A percentile compares a stretch with the other conserved stretches of the same genome.
Evolutionary conservation across 2,329 filamentous ascomycete species (phyloP).

Genomic region (Sporothrix humicola): DNA sequence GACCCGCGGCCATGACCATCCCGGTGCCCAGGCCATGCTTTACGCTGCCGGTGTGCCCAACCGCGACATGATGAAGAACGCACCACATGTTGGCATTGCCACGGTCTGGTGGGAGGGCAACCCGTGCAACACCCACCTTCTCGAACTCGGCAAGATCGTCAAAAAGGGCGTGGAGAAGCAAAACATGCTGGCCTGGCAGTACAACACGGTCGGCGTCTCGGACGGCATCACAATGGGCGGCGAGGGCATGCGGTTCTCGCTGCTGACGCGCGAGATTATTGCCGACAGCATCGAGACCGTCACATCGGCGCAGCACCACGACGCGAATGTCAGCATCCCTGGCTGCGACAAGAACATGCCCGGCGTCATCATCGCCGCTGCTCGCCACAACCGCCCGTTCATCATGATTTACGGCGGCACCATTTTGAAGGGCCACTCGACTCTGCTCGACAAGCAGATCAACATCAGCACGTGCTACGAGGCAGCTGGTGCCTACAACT

Average conservation of each 20-base stretch:
- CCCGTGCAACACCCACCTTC: conserved; percentile 75
- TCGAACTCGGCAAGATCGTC: conserved; percentile 85
- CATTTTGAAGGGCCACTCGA: conserved; percentile 84
- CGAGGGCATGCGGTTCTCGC: conserved; percentile 92
- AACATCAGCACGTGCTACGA: conserved; percentile 92
- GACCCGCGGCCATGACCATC: conserved; percentile 86
- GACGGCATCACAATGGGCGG: conserved; percentile 96
- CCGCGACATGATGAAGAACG: conserved; percentile 82
- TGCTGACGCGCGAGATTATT: conserved; percentile 90
- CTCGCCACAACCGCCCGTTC: conserved; percentile 87
- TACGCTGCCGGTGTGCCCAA: conserved; percentile 90
- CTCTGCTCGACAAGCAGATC: conserved; percentile 75
- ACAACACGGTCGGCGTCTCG: conserved; percentile 86
- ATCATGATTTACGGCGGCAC: conserved; percentile 96
- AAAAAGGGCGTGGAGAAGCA: conserved; percentile 81
- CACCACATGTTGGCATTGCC: conserved; percentile 87
- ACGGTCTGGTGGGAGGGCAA: conserved; percentile 99
- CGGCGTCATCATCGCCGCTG: conserved; percentile 87
- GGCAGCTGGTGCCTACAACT: conserved; percentile 80
- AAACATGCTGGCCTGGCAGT: conserved; percentile 93
- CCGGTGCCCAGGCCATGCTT: conserved; percentile 93
- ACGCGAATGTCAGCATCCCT: conserved; percentile 90
- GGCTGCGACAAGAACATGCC: conserved; percentile 99
- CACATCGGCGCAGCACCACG: conserved; percentile 88
- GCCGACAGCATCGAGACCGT: conserved; percentile 94